Evolutionary conservation across 2,329 filamentous ascomycete genomes (phyloP), one percentile per base, ranked within the genome.

Genomic region (Penicillium sp.): DNA sequence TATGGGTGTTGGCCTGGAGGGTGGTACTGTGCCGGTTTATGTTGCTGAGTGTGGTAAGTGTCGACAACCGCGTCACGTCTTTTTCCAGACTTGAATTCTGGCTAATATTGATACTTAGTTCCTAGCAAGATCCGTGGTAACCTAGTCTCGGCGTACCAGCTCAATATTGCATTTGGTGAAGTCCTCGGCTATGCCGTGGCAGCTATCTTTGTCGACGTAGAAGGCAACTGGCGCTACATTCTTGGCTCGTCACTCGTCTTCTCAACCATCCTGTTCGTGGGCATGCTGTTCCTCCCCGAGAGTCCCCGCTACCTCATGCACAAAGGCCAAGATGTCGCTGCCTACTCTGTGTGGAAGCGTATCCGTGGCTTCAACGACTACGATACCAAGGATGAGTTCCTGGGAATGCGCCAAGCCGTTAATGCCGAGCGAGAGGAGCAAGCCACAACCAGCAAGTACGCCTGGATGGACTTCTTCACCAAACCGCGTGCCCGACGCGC

Each of bases 391-490:
- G 77, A 83, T 34, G 82, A 86, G 55, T 85, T 85, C 62, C 82
- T 81, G 54, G 70, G 81, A 55, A 85, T 85, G 80, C 79, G 79
- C 42, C 70, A 73, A n/a, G 68, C 74, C 0, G 76, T 84, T 8
- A 67, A 72, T 14, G 76, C 82, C 46, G 70, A 82, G 46, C 71
- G 69, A 16, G 63, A 72, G 3, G 68, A 75, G 6, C 69, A 73
- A 42, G 65, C 69, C 6, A 65, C 68, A 35, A 75, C 75, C 50
- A 71, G 71, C 40, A 72, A 71, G 17, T 83, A 76, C 62, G 75
- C 80, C 0, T 85, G 81, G 80, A 70, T 85, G 67, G 82, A 86
- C 56, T 83, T 85, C 65, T 76, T 85, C 65, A 85, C 80, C 12
- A 75, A 79, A 27, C 77, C 79, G 5, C 76, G 82, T 22, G 77